These are phyloP conservation scores for Lentinula sp. DNA, from an alignment of 768 basidiomycete genomes.

Conservation along the genomic window DNA sequence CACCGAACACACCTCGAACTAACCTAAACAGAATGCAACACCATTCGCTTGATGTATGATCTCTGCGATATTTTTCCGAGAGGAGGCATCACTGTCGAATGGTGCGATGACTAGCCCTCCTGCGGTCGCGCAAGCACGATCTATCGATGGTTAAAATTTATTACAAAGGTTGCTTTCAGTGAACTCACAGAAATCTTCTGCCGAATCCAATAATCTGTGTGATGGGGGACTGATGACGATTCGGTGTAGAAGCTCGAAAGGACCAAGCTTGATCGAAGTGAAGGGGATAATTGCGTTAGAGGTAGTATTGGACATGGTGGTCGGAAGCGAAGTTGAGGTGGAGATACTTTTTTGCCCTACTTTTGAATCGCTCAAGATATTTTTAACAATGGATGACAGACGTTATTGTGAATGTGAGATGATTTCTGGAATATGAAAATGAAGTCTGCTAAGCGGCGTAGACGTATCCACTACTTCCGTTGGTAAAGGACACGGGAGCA, in stretches of 20 bases:
- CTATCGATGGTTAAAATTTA: neutral
- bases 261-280: neutral
- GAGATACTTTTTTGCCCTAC: neutral
- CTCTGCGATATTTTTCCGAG: neutral
- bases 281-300: neutral
- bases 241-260: neutral
- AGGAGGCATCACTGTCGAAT: neutral
- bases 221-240: neutral
- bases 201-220: neutral
- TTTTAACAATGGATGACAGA: neutral
- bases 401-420: neutral
- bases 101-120: neutral
- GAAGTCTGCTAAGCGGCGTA: neutral
- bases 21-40: neutral
- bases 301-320: neutral
- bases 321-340: neutral
- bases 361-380: neutral
- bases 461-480: neutral
- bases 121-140: neutral
- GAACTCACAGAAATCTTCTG: neutral
- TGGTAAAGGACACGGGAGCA: neutral
- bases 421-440: neutral
- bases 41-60: neutral
- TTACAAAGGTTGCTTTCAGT: no score
- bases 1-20: neutral